Percentiles rank a stretch among this genome's conserved stretches.
Conservation (phyloP, 352 stramenopile genomes). For the Aphanomyces stellatus region DNA sequence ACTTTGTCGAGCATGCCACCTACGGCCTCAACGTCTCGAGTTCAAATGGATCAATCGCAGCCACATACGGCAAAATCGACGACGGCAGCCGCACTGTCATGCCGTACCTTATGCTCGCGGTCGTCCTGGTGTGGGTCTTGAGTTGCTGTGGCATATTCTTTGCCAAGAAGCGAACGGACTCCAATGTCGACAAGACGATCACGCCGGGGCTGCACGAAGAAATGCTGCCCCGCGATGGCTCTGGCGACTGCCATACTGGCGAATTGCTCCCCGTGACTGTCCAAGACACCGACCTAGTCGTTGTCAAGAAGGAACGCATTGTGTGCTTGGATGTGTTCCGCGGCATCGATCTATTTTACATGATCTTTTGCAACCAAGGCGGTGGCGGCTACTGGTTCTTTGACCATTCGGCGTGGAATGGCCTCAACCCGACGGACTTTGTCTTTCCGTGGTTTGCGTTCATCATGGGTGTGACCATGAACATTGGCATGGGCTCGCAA, state of each 20-base stretch:
- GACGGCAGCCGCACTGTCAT: not conserved
- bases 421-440: constrained; percentile 58
- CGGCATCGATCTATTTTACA: constrained; percentile 57
- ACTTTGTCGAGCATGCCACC: not conserved
- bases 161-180: not conserved
- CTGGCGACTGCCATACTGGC: too few species aligned
- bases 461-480: constrained; percentile 55
- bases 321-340: constrained; percentile 58
- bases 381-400: constrained; percentile 57
- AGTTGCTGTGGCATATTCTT: constrained; percentile 3
- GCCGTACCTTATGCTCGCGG: not conserved
- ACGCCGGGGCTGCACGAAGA: not conserved
- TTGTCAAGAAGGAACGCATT: constrained; percentile 24
- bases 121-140: not conserved
- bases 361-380: constrained; percentile 87
- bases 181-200: not conserved
- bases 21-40: not conserved
- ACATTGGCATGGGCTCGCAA: not conserved
- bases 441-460: constrained; percentile 80
- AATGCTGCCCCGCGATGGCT: too few species aligned
- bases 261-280: too few species aligned
- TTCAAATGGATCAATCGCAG: not conserved
- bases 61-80: not conserved
- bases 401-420: constrained; percentile 67
- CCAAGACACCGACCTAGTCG: not conserved